Conservation (phyloP, 2,329 filamentous ascomycete species). For the Trichophyton schoenleinii region DNA sequence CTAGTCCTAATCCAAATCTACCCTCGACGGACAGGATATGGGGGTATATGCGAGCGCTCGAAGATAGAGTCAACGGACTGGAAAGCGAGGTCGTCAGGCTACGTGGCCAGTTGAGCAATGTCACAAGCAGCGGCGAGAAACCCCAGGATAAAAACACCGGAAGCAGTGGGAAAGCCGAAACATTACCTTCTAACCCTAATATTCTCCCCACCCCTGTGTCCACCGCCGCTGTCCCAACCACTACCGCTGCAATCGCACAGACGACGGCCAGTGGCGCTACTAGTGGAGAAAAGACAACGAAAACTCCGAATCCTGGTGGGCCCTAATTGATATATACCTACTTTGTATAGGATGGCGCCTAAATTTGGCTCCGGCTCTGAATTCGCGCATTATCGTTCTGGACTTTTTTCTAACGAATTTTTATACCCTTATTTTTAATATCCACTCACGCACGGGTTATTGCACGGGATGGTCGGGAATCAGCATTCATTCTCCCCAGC, state of each 20-base stretch:
- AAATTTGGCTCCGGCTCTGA: not conserved
- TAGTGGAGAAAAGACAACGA: not conserved
- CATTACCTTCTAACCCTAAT: not conserved
- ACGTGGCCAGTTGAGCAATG: slow-evolving; percentile 16
- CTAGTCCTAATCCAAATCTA: slow-evolving; percentile 6
- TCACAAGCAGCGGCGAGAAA: not conserved
- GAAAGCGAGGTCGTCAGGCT: slow-evolving; percentile 23
- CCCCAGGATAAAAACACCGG: not conserved
- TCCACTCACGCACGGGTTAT: not conserved
- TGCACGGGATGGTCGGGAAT: not conserved
- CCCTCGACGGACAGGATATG: slow-evolving; percentile 15
- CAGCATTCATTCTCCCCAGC: not conserved
- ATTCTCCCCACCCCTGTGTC: not conserved
- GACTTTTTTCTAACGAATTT: not conserved
- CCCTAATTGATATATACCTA: not conserved
- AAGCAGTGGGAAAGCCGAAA: not conserved
- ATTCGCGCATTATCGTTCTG: not conserved
- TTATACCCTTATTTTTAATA: not conserved
- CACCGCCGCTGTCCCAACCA: not conserved
- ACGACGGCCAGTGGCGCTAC: not conserved
- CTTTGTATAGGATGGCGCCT: not conserved
- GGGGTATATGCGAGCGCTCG: slow-evolving; percentile 23
- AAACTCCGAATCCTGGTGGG: not conserved
- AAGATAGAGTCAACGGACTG: slow-evolving; percentile 22
- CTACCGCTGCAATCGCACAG: not conserved